Conservation (phyloP, 208 protist species). For the Angomonas ambiguus region DNA sequence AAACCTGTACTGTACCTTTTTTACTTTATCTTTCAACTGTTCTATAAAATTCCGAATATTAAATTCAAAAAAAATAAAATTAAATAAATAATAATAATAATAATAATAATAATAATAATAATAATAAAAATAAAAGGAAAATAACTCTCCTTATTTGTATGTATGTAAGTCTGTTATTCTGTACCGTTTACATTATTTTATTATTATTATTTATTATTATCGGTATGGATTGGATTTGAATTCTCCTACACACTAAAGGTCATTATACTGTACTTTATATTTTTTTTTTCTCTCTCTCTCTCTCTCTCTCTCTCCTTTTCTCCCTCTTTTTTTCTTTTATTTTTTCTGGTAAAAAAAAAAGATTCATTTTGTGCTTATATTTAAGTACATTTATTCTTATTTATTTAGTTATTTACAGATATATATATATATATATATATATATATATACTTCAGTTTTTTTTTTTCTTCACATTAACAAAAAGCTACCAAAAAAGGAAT, state of each 20-base stretch:
- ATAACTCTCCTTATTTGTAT: no score
- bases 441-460: not conserved
- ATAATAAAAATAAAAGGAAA: no score
- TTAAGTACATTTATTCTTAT: not conserved
- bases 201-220: no score
- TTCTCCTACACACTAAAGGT: no score
- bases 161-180: no score
- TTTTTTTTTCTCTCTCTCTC: no score
- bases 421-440: not conserved
- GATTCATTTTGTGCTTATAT: no score
- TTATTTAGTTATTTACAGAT: not conserved
- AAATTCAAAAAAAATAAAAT: conserved; percentile 2
- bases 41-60: not conserved
- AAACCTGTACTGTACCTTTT: no score
- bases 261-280: no score
- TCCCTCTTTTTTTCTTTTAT: not conserved
- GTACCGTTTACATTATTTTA: not conserved
- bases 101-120: no score
- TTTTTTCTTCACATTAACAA: not conserved
- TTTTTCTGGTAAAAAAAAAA: no score
- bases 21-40: not conserved
- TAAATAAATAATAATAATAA: not conserved
- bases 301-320: not conserved
- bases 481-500: not conserved
- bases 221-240: no score